Evolutionary conservation across 208 protist genomes (phyloP).

Genomic region (Trypanosomatidae sp.): DNA sequence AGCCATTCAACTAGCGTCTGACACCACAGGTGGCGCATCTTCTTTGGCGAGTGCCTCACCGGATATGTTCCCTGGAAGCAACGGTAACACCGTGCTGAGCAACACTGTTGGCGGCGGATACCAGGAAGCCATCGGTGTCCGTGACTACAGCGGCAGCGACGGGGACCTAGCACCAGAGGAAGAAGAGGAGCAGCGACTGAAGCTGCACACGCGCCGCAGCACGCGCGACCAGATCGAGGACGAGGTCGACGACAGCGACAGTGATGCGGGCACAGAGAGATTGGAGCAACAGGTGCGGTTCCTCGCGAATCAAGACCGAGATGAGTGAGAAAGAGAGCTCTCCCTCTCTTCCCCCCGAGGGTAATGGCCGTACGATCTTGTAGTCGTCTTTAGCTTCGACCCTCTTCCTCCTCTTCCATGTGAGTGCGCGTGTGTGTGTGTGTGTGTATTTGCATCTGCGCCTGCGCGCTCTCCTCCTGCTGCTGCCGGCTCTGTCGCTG

Average conservation of each 20-base stretch:
- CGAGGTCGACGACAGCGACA: neutral
- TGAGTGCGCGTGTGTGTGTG: neutral
- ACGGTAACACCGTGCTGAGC: neutral
- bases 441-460: neutral
- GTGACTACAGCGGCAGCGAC: conserved; percentile 2
- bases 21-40: neutral
- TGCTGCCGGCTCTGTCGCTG: neutral
- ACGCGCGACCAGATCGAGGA: conserved; percentile 10
- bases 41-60: neutral
- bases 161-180: neutral
- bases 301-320: neutral
- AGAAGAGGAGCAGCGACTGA: neutral
- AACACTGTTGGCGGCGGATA: neutral
- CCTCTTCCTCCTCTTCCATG: neutral
- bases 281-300: neutral
- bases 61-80: neutral
- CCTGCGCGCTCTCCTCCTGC: neutral
- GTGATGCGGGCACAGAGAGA: neutral
- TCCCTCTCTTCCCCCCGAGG: neutral
- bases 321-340: neutral
- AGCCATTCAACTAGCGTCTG: neutral
- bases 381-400: neutral
- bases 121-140: neutral
- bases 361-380: neutral
- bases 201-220: conserved; percentile 11